Conservation (phyloP, 306 rosid species). For the Fragaria ananassa region DNA sequence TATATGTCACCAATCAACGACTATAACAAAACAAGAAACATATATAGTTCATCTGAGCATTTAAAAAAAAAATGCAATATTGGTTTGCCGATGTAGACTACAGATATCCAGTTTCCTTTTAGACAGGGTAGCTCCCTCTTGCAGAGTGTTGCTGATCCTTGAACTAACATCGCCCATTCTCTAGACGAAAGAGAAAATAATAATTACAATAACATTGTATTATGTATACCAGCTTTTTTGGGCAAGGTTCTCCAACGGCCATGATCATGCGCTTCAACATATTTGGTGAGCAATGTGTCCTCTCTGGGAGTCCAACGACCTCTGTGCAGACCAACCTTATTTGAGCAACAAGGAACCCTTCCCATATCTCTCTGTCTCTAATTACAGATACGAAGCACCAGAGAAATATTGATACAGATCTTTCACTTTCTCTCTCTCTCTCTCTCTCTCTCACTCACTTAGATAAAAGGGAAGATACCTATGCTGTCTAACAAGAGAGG, state of each 20-base stretch:
- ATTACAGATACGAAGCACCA: not conserved
- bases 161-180: too few species aligned
- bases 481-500: too few species aligned
- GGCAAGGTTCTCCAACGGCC: slow-evolving; percentile 89
- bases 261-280: slow-evolving; percentile 74
- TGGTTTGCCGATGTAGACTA: too few species aligned
- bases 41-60: not conserved
- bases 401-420: not conserved
- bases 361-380: slow-evolving; percentile 44
- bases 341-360: slow-evolving; percentile 84
- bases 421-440: too few species aligned
- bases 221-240: slow-evolving; percentile 58
- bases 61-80: not conserved
- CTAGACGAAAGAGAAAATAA: too few species aligned
- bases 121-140: too few species aligned
- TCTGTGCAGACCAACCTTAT: slow-evolving; percentile 69
- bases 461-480: too few species aligned
- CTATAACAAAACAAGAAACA: not conserved
- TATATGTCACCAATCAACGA: not conserved
- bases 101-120: too few species aligned
- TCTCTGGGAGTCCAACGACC: slow-evolving; percentile 82
- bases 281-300: slow-evolving; percentile 68
- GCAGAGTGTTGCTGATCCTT: too few species aligned
- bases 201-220: too few species aligned
- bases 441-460: not conserved